phyloP scores from a whole-genome alignment of 331 rosid species.

The Telfairia occidentalis region DNA sequence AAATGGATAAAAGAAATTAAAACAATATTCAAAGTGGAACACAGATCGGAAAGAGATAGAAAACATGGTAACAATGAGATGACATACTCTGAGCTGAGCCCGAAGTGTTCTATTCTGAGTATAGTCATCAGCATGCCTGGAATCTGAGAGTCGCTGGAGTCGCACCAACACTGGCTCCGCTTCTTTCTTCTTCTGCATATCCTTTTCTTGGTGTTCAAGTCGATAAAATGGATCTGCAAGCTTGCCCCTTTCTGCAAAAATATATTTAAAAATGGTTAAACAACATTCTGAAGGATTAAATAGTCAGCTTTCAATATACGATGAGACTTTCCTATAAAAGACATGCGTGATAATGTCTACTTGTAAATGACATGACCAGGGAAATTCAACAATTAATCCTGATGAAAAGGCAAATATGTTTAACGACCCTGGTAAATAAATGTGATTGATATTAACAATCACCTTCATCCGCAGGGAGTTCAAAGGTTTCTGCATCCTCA shows the following conservation, averaged over 20 bases:
- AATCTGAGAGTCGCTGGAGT: constrained; percentile 62
- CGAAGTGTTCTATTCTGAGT: constrained; percentile 57
- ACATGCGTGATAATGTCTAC: neutral
- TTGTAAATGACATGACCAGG: neutral
- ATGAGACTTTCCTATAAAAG: neutral
- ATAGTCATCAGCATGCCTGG: constrained; percentile 68
- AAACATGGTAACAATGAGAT: constrained; percentile 11
- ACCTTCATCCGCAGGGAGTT: constrained; percentile 86
- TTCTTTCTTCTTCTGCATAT: constrained; percentile 78
- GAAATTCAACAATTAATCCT: neutral
- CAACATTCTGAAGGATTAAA: neutral
- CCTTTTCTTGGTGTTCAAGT: constrained; percentile 84
- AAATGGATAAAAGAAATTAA: constrained; percentile 7
- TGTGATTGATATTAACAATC: constrained; percentile 11
- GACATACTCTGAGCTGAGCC: constrained; percentile 64
- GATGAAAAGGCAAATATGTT: neutral
- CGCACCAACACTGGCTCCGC: constrained; percentile 78
- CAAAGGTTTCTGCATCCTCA: constrained; percentile 88
- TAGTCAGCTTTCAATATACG: neutral
- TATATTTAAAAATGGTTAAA: neutral
- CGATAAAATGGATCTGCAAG: constrained; percentile 90
- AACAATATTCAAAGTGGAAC: neutral
- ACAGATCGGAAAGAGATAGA: neutral
- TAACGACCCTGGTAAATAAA: neutral
- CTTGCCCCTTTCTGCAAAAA: constrained; percentile 57